Percentiles rank a stretch among this genome's conserved stretches.
These are phyloP conservation scores for Periconia digitata DNA, from an alignment of 2,329 filamentous ascomycete species.

Conservation along the genomic window DNA sequence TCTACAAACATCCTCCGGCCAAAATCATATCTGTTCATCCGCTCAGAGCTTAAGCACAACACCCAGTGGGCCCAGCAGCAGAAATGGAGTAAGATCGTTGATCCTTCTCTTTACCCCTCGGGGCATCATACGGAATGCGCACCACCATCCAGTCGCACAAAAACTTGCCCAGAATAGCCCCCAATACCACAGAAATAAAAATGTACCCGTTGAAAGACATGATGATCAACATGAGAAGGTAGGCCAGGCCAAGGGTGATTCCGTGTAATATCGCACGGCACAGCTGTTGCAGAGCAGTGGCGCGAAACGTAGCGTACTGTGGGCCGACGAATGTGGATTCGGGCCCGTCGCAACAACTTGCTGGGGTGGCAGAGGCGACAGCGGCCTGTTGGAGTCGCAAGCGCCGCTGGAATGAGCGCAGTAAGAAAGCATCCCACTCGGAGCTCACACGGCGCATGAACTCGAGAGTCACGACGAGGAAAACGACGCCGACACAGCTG, in stretches of 20 bases:
- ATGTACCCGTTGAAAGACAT: constrained; percentile 72
- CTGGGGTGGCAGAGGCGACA: constrained; percentile 16
- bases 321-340: constrained; percentile 17
- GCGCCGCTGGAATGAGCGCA: constrained; percentile 54
- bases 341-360: constrained; percentile 30
- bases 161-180: constrained; percentile 71
- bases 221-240: constrained; percentile 74
- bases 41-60: constrained; percentile 21
- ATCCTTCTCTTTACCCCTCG: constrained; percentile 24
- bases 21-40: background rate
- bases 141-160: constrained; percentile 66
- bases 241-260: constrained; percentile 72
- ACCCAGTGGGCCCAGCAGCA: constrained; percentile 31
- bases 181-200: constrained; percentile 79
- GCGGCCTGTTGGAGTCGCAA: constrained; percentile 26
- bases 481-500: constrained; percentile 74
- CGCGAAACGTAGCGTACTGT: constrained; percentile 47
- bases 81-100: constrained; percentile 20
- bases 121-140: constrained; percentile 24
- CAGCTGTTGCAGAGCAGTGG: constrained; percentile 66
- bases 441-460: constrained; percentile 68
- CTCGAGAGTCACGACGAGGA: constrained; percentile 74
- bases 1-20: background rate
- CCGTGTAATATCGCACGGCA: constrained; percentile 69
- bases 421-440: constrained; percentile 71